Evolutionary conservation across 768 basidiomycete genomes (phyloP).

Genomic region (Mycena rosella): DNA sequence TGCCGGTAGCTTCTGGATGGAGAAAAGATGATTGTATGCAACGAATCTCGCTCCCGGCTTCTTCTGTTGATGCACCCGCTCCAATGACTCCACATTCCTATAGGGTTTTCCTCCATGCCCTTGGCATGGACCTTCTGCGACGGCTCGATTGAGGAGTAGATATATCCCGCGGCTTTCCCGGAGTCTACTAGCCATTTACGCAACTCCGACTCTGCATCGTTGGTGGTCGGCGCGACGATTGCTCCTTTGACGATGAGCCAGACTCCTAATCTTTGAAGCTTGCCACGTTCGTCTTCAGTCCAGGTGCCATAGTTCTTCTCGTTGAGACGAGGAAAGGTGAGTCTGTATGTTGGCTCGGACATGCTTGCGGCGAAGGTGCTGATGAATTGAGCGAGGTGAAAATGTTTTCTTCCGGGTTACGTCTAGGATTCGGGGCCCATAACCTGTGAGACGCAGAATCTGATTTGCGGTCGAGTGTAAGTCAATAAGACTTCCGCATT

Average conservation of each 20-base stretch:
- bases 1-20: slow-evolving; percentile 3
- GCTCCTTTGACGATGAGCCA: slow-evolving; percentile 20
- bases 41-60: slow-evolving; percentile 38
- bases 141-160: slow-evolving; percentile 37
- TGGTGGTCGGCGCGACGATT: slow-evolving; percentile 2
- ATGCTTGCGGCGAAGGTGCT: not conserved
- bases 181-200: slow-evolving; percentile 18
- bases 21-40: slow-evolving; percentile 2
- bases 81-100: slow-evolving; percentile 39
- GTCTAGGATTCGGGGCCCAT: slow-evolving; percentile 19
- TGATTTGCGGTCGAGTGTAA: slow-evolving; percentile 26
- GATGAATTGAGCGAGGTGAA: not conserved
- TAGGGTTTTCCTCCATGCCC: slow-evolving; percentile 38
- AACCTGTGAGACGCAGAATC: slow-evolving; percentile 26
- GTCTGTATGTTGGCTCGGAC: slow-evolving; percentile 8
- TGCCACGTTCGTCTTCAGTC: slow-evolving; percentile 10
- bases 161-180: slow-evolving; percentile 38
- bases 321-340: slow-evolving; percentile 21
- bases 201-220: not conserved
- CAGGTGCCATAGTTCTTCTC: slow-evolving; percentile 21
- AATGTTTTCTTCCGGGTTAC: slow-evolving; percentile 3
- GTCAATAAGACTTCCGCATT: slow-evolving; percentile 11
- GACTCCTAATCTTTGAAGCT: slow-evolving; percentile 23
- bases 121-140: slow-evolving; percentile 38
- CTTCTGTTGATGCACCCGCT: slow-evolving; percentile 39